phyloP scores from a whole-genome alignment of 495 filamentous ascomycete species.

The Penicillium pancosmium region DNA sequence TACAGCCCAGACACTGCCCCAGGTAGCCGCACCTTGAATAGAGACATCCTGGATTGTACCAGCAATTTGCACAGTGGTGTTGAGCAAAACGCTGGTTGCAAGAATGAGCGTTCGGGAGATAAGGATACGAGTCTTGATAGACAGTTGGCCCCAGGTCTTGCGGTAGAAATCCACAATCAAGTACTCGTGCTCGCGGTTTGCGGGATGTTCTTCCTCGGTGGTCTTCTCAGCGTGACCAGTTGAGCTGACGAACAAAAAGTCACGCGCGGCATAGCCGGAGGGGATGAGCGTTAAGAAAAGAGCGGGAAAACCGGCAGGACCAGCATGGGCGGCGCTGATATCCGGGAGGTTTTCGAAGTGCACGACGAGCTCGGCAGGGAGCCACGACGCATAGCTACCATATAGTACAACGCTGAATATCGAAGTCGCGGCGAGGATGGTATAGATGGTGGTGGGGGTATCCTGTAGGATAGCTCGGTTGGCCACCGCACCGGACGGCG shows the following conservation, averaged over 20 bases:
- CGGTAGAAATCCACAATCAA: slow-evolving; percentile 57
- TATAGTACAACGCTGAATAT: slow-evolving; percentile 71
- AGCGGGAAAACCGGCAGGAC: slow-evolving; percentile 46
- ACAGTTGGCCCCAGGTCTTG: slow-evolving; percentile 56
- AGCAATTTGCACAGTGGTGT: slow-evolving; percentile 67
- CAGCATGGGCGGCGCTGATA: slow-evolving; percentile 62
- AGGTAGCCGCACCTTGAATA: slow-evolving; percentile 65
- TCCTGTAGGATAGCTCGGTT: slow-evolving; percentile 75
- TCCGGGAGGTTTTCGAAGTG: slow-evolving; percentile 71
- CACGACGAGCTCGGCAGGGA: slow-evolving; percentile 66
- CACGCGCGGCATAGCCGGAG: slow-evolving; percentile 65
- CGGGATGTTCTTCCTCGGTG: slow-evolving; percentile 52
- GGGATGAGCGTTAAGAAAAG: slow-evolving; percentile 61
- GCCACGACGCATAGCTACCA: slow-evolving; percentile 62
- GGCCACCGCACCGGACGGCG: slow-evolving; percentile 45
- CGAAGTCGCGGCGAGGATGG: slow-evolving; percentile 63
- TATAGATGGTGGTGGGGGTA: slow-evolving; percentile 60
- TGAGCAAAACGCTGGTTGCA: slow-evolving; percentile 54
- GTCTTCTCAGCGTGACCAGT: slow-evolving; percentile 44
- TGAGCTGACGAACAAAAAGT: slow-evolving; percentile 76
- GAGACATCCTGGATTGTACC: slow-evolving; percentile 68
- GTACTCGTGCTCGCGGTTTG: slow-evolving; percentile 62
- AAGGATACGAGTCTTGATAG: slow-evolving; percentile 64
- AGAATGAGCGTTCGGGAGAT: slow-evolving; percentile 64
- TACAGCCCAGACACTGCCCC: slow-evolving; percentile 69